phyloP scores from a whole-genome alignment of 2,329 filamentous ascomycete genomes.

The Arthrobotrys pseudoclavata region DNA sequence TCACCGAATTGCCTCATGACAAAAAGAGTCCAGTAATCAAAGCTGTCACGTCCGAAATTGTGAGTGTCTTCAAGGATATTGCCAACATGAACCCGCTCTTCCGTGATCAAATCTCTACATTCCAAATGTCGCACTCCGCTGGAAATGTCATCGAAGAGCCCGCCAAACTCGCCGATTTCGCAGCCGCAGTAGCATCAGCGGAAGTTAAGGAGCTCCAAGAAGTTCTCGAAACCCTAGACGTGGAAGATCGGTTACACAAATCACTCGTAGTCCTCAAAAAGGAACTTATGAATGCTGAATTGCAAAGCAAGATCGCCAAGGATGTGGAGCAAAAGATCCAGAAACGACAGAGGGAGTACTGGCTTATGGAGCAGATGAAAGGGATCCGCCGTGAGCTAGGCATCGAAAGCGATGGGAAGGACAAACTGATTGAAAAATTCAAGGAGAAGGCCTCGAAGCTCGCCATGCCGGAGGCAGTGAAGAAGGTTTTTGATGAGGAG shows the following conservation, averaged over 20 bases:
- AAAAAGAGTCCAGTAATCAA: constrained; percentile 89
- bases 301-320: constrained; percentile 97
- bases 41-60: constrained; percentile 95
- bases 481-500: constrained; percentile 98
- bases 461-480: constrained; percentile 95
- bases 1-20: constrained; percentile 88
- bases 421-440: constrained; percentile 97
- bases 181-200: constrained; percentile 93
- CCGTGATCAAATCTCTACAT: constrained; percentile 96
- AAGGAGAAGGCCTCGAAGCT: constrained; percentile 93
- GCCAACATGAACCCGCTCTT: constrained; percentile 94
- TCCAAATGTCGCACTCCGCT: constrained; percentile 93
- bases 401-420: constrained; percentile 97
- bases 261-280: constrained; percentile 94
- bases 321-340: constrained; percentile 98
- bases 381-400: constrained; percentile 95
- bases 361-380: constrained; percentile 99
- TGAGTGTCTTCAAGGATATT: constrained; percentile 98
- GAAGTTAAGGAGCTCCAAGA: constrained; percentile 93
- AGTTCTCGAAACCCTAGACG: constrained; percentile 86
- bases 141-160: constrained; percentile 96
- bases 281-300: constrained; percentile 96
- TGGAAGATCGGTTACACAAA: constrained; percentile 93
- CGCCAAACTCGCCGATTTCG: constrained; percentile 95
- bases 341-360: constrained; percentile 97